Conservation (phyloP, 495 filamentous ascomycete genomes). For the Hyaloscypha bicolor region DNA sequence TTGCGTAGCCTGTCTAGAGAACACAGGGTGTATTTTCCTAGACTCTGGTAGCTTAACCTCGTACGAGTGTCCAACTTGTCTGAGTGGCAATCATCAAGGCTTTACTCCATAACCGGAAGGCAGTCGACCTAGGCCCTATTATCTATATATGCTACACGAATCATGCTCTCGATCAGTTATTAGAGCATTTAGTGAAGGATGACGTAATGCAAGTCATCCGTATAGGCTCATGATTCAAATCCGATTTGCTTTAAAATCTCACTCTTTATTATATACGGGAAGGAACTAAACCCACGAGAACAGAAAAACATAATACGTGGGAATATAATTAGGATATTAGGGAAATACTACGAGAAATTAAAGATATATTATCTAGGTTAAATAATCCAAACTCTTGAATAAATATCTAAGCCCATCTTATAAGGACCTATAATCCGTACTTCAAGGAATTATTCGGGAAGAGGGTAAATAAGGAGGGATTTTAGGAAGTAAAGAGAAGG, state of each 20-base stretch:
- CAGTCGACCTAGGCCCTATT: too few species aligned
- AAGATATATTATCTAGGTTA: constrained; percentile 29
- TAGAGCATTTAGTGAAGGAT: constrained; percentile 62
- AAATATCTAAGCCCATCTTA: constrained; percentile 32
- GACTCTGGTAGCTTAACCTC: too few species aligned
- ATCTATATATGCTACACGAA: constrained; percentile 72
- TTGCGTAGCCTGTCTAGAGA: too few species aligned
- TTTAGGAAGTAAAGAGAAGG: constrained; percentile 30
- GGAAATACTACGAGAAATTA: constrained; percentile 33
- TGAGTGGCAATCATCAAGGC: too few species aligned
- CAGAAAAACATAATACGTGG: constrained; percentile 41
- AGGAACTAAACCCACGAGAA: constrained; percentile 38
- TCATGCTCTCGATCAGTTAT: constrained; percentile 72
- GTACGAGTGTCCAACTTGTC: too few species aligned
- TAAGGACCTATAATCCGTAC: constrained; percentile 25
- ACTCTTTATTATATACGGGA: constrained; percentile 48
- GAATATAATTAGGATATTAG: constrained; percentile 35
- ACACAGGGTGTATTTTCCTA: too few species aligned
- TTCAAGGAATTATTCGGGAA: constrained; percentile 32
- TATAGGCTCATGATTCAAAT: constrained; percentile 68
- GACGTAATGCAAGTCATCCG: constrained; percentile 65
- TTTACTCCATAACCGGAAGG: too few species aligned
- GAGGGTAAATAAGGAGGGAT: constrained; percentile 25
- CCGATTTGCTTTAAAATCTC: constrained; percentile 49
- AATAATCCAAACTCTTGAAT: constrained; percentile 30